Evolutionary conservation across 208 protist species (phyloP), one percentile per base, ranked within the genome.

Genomic region (Leishmania aethiopica): DNA sequence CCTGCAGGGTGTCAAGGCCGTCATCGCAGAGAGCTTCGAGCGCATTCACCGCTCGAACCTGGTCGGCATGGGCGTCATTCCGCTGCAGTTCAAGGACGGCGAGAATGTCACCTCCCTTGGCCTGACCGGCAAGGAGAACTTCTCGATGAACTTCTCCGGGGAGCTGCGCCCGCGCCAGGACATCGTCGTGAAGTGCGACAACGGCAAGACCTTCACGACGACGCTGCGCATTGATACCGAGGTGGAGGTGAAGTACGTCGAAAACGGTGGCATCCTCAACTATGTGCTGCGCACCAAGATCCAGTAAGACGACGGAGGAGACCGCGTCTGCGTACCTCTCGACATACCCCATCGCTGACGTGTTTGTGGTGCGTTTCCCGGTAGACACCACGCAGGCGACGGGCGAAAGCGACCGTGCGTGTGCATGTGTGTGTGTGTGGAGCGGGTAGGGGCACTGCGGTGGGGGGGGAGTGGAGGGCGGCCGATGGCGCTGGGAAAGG

Each of bases 1-100:
- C 77, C 81, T 99, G 86, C 96, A 99, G 88, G 98, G 98, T 62
- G 91, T 99, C 66, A 98, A 98, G 83, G 92, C 90, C 35, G 95
- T 99, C 55, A 93, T 99, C 72, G 96, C 97, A n/a, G 95, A 97
- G 86, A 94, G 92, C 82, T 99, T 97, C 84, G 97, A 98, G 87
- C 90, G 97, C 73, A 99, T 99, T 91, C 98, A 99, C 92, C 95
- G 98, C 75, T 95, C 92, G 42, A 99, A 99, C 87, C 88, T 99
- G 42, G 97, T 99, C 73, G 94, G 96, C 81, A 99, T 99, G 95
- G 98, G 98, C 85, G 97, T 99, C 83, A 86, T 99, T 7, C 98
- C 98, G 25, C 88, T 99, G 45, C 94, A 98, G 90, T 99, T 99
- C 87, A 93, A 95, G 77, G 73, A 85, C 22, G 97, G 97, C 79